These are phyloP conservation scores for Gossypium stocksii DNA, from an alignment of 345 rosid genomes.

Conservation along the genomic window DNA sequence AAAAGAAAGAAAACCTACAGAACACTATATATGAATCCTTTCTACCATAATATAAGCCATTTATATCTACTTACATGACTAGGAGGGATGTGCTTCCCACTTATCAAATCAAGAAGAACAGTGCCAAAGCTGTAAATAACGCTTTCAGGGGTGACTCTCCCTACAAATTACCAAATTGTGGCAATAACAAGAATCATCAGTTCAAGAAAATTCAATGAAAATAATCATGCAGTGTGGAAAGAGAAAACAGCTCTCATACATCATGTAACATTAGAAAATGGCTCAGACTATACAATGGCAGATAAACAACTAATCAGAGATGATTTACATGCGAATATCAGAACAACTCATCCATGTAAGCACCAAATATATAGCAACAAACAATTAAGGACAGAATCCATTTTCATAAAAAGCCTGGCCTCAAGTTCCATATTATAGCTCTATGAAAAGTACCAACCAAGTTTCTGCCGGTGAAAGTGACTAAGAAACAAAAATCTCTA, in stretches of 20 bases:
- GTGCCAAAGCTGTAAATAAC: conserved; percentile 96
- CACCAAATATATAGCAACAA: not conserved
- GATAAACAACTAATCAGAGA: not conserved
- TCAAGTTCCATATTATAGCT: not conserved
- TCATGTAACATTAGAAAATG: not conserved
- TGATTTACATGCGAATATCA: not conserved
- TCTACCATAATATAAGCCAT: not conserved
- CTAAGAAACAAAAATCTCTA: not conserved
- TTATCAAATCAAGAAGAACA: conserved; percentile 80
- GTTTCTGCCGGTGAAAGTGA: not conserved
- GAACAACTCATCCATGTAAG: not conserved
- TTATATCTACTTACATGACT: conserved; percentile 61
- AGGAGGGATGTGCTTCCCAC: conserved; percentile 99
- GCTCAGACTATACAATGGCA: not conserved
- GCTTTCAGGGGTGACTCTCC: conserved; percentile 91
- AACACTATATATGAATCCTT: not conserved
- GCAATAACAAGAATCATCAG: conserved; percentile 2
- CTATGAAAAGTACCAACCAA: not conserved
- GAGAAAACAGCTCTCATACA: not conserved
- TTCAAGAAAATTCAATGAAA: conserved; percentile 4
- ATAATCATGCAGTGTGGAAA: not conserved
- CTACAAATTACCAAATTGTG: conserved; percentile 28
- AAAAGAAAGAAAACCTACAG: not conserved
- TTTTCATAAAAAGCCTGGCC: not conserved
- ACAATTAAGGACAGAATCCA: not conserved